These are phyloP conservation scores for Syzygium jambos DNA, from an alignment of 345 rosid species.

Conservation along the genomic window DNA sequence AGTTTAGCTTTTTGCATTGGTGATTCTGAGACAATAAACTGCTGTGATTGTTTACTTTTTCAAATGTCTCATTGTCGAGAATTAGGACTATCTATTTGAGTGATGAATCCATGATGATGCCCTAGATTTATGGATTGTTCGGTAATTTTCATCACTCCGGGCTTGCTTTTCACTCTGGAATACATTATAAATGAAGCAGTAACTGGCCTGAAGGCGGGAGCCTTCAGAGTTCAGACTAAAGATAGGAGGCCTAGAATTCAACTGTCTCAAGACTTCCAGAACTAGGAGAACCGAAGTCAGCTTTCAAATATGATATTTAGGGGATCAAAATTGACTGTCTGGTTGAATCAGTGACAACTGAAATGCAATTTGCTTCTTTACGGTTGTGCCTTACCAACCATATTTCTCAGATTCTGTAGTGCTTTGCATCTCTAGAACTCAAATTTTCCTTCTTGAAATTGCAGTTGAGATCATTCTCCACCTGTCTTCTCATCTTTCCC, in stretches of 20 bases:
- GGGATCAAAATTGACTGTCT: background rate
- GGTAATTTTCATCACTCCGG: background rate
- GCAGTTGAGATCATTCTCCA: background rate
- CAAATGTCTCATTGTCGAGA: background rate
- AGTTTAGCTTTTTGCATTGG: background rate
- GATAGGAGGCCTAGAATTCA: background rate
- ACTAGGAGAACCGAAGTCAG: background rate
- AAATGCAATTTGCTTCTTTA: background rate
- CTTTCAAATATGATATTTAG: background rate
- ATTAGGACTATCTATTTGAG: background rate
- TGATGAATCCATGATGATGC: background rate
- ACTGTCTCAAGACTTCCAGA: background rate
- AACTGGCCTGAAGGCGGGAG: background rate
- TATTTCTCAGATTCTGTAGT: background rate
- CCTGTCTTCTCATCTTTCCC: background rate
- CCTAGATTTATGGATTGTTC: background rate
- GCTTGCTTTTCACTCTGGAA: background rate
- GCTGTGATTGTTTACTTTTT: background rate
- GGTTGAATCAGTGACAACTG: background rate
- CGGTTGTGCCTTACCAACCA: background rate
- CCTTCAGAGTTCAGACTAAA: background rate
- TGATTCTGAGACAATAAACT: background rate
- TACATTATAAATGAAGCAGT: background rate
- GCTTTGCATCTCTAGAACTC: background rate
- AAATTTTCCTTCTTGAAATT: background rate